Conservation (phyloP, 148 eudicot genomes). For the Drosera capensis region DNA sequence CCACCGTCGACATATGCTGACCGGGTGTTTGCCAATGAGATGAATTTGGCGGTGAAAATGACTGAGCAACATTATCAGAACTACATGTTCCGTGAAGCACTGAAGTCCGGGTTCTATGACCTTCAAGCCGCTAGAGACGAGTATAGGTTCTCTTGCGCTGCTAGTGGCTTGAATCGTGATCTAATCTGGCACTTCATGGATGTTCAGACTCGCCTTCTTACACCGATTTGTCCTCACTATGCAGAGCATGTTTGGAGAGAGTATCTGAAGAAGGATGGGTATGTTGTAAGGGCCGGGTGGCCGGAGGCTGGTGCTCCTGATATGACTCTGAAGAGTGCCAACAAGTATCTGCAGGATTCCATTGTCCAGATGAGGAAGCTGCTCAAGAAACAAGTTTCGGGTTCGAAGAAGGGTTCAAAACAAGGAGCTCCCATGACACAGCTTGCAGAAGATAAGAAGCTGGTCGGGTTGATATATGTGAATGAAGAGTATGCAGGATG, state of each 20-base stretch:
- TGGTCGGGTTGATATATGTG: slow-evolving; percentile 47
- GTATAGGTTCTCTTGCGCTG: slow-evolving; percentile 74
- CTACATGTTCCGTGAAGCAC: slow-evolving; percentile 66
- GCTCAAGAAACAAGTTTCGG: slow-evolving; percentile 56
- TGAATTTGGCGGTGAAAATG: slow-evolving; percentile 45
- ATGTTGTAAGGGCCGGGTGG: slow-evolving; percentile 62
- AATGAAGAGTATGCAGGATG: slow-evolving; percentile 81
- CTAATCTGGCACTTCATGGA: slow-evolving; percentile 66
- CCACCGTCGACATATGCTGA: slow-evolving; percentile 59
- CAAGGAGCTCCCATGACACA: slow-evolving; percentile 22
- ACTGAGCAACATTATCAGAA: slow-evolving; percentile 58
- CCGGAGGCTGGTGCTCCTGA: slow-evolving; percentile 55
- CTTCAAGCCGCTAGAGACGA: slow-evolving; percentile 80
- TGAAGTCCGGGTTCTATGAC: slow-evolving; percentile 78
- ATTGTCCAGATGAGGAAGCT: slow-evolving; percentile 66
- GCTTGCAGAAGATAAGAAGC: slow-evolving; percentile 28
- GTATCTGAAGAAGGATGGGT: slow-evolving; percentile 62
- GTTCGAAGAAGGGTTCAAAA: slow-evolving; percentile 47
- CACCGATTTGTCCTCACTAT: slow-evolving; percentile 87
- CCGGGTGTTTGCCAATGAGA: slow-evolving; percentile 77
- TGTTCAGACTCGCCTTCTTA: slow-evolving; percentile 65
- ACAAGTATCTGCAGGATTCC: slow-evolving; percentile 61
- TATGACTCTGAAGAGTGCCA: slow-evolving; percentile 57
- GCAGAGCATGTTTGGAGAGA: slow-evolving; percentile 76
- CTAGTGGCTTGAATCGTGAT: slow-evolving; percentile 57